Evolutionary conservation across 306 rosid genomes (phyloP), one percentile per base, ranked within the genome.

Genomic region (Pueraria montana): DNA sequence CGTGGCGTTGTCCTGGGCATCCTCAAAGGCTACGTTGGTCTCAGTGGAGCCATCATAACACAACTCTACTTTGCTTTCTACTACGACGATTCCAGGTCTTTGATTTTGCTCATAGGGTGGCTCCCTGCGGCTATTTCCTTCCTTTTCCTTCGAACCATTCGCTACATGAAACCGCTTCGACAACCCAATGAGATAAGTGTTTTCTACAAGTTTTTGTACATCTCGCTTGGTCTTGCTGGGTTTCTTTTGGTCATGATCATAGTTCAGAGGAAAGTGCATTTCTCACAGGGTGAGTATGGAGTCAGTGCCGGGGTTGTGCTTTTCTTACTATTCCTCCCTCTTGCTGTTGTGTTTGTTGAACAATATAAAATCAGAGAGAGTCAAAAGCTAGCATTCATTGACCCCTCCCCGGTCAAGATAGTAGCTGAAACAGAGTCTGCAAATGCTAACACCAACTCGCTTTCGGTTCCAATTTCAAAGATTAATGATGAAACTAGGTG

Each of bases 11-110:
- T 92, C 1, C 14, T 94, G 4, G 98, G 98, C 0, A 87, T 94
- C 8, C 74, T 92, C 10, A 92, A 90, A 72, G 94, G 95, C 1
- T 92, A 88, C 2, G 90, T 86, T 2, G 98, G 98, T 0, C 82
- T 94, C 10, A 92, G 98, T 11, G 97, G 94, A 1, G 97, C 97
- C 1, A 91, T 94, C 56, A 82, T 94, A 32, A 88, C 94, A 0
- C 97, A 94, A 21, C 69, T 94, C 1, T 94, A 92, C 73, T 80
- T 66, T 2, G 92, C 98, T 4, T 79, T 90, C 27, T 94, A 94
- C 2, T 94, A 76, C 4, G 6, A 87, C 5, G 91, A 94, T 10
- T 40, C 91, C 0, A 89, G 86, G 21, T 76, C 87, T 34, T 75
- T 92, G 79, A 87, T 91, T 78, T 27, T 92, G 27, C 88, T 94